A percentile compares a stretch with the other conserved stretches of the same genome.
These are phyloP conservation scores for Metschnikowia colocasiae DNA, from an alignment of 805 yeast genomes.

Conservation along the genomic window DNA sequence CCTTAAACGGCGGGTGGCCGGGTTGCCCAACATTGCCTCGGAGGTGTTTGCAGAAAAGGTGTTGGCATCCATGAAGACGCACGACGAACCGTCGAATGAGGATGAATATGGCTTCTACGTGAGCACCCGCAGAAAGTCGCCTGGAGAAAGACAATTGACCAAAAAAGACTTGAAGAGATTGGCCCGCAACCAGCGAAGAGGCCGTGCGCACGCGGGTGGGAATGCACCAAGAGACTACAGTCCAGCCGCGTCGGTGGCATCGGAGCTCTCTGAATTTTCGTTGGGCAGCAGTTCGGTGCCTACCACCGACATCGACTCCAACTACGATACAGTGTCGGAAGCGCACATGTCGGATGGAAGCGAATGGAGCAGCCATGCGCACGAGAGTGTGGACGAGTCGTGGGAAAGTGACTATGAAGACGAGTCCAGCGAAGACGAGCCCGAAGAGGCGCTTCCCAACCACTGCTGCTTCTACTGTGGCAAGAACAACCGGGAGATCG, in stretches of 20 bases:
- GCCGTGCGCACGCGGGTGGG: slow-evolving; percentile 17
- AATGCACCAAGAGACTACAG: slow-evolving; percentile 39
- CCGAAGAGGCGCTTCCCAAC: slow-evolving; percentile 39
- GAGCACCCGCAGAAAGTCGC: slow-evolving; percentile 24
- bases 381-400: slow-evolving; percentile 17
- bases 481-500: slow-evolving; percentile 47
- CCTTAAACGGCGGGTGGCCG: slow-evolving; percentile 87
- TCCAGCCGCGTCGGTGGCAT: slow-evolving; percentile 52
- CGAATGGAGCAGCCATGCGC: slow-evolving; percentile 17
- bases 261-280: slow-evolving; percentile 55
- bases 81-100: slow-evolving; percentile 28
- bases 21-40: slow-evolving; percentile 42
- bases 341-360: slow-evolving; percentile 31
- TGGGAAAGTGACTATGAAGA: slow-evolving; percentile 29
- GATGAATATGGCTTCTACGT: slow-evolving; percentile 56
- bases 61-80: slow-evolving; percentile 18
- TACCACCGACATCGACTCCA: slow-evolving; percentile 23
- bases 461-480: slow-evolving; percentile 60
- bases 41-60: slow-evolving; percentile 66
- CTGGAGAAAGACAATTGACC: slow-evolving; percentile 32
- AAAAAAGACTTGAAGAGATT: slow-evolving; percentile 36
- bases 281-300: slow-evolving; percentile 38
- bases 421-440: slow-evolving; percentile 27
- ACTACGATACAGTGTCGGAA: slow-evolving; percentile 50
- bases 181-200: slow-evolving; percentile 12